Conservation (phyloP, 2,329 filamentous ascomycete genomes). For the Calonectria leucothoes region DNA sequence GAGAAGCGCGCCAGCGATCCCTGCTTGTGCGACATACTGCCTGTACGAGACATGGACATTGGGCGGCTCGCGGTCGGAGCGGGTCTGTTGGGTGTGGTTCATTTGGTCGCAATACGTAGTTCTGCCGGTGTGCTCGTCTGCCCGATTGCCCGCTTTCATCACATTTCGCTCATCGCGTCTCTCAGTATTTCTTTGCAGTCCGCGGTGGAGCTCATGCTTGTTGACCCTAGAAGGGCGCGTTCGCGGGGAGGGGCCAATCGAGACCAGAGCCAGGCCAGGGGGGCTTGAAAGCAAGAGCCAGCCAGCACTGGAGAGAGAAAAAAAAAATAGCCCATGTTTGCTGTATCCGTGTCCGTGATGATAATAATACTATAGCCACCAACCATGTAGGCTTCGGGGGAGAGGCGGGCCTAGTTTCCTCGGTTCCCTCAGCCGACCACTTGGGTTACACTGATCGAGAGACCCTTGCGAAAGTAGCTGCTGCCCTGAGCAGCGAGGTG, state of each 20-base stretch:
- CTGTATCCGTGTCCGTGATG: constrained; percentile 8
- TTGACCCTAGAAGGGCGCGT: constrained; percentile 16
- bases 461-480: constrained; percentile 29
- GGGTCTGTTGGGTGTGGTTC: constrained; percentile 18
- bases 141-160: constrained; percentile 4
- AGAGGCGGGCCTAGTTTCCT: constrained; percentile 42
- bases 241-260: constrained; percentile 15
- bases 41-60: constrained; percentile 16
- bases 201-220: constrained; percentile 6
- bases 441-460: constrained; percentile 39
- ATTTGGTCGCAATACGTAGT: constrained; percentile 18
- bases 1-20: constrained; percentile 28
- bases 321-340: constrained; percentile 10
- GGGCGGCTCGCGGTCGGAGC: constrained; percentile 2
- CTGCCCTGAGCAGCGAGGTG: constrained; percentile 26
- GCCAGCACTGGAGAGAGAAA: too few species aligned
- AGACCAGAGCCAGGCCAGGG: constrained; percentile 6
- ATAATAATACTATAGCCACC: constrained; percentile 24
- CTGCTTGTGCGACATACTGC: constrained; percentile 29
- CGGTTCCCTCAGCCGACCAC: constrained; percentile 37
- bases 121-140: neutral
- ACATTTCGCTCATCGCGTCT: constrained; percentile 8
- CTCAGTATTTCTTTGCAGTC: constrained; percentile 5
- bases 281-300: constrained; percentile 10
- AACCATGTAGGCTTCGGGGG: constrained; percentile 26